phyloP scores from a whole-genome alignment of 768 basidiomycete species.

The Sarcodon aspratus region DNA sequence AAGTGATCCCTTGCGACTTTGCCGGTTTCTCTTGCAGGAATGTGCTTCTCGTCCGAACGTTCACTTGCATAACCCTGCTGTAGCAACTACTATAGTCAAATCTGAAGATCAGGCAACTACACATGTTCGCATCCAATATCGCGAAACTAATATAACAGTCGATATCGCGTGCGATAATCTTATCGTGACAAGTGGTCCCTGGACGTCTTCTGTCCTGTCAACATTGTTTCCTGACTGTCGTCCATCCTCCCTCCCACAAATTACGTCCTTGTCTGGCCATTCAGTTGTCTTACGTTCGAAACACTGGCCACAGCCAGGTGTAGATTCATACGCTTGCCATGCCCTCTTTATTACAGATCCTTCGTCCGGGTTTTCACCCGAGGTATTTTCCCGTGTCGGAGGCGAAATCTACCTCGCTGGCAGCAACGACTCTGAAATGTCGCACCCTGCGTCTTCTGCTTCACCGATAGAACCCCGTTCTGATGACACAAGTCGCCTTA shows the following conservation, averaged over 20 bases:
- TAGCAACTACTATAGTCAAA: constrained; percentile 1
- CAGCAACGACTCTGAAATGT: constrained; percentile 13
- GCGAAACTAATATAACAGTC: neutral
- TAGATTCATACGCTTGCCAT: constrained; percentile 11
- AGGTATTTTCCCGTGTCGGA: constrained; percentile 18
- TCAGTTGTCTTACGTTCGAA: constrained; percentile 15
- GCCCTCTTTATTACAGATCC: constrained; percentile 20
- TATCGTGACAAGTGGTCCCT: constrained; percentile 24
- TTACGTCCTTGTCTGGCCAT: constrained; percentile 18
- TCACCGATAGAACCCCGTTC: constrained; percentile 2
- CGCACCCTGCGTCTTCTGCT: constrained; percentile 14
- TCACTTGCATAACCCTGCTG: constrained; percentile 18
- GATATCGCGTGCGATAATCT: constrained; percentile 19
- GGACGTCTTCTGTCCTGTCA: constrained; percentile 21
- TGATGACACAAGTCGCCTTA: neutral
- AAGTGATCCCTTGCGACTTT: constrained; percentile 18
- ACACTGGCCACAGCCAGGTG: constrained; percentile 10
- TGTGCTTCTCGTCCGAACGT: constrained; percentile 15
- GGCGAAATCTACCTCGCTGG: constrained; percentile 23
- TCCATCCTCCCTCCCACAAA: constrained; percentile 13
- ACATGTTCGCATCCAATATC: constrained; percentile 1
- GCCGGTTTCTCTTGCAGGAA: constrained; percentile 19
- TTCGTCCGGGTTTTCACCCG: constrained; percentile 16
- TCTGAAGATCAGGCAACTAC: constrained; percentile 1
- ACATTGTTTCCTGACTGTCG: constrained; percentile 17